phyloP scores from a whole-genome alignment of 2,329 filamentous ascomycete species.

The Biscogniauxia mediterranea region DNA sequence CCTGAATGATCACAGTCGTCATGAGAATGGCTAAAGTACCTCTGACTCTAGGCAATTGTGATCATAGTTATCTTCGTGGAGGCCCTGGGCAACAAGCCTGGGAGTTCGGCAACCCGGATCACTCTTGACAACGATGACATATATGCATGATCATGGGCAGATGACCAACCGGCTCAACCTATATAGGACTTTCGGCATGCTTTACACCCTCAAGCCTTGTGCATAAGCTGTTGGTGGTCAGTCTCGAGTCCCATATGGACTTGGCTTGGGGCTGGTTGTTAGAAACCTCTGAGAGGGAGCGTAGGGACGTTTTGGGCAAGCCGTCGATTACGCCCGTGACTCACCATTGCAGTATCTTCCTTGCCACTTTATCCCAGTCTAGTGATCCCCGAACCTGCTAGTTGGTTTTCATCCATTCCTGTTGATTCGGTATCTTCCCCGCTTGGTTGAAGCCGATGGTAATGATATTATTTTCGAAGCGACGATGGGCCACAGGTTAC shows the following conservation, averaged over 20 bases:
- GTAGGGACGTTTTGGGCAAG: not conserved
- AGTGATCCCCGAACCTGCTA: not conserved
- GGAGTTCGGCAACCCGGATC: not conserved
- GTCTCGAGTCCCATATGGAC: not conserved
- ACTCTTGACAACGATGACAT: not conserved
- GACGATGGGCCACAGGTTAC: not conserved
- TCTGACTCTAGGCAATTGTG: not conserved
- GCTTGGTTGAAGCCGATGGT: not conserved
- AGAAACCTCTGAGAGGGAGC: not conserved
- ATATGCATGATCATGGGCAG: not conserved
- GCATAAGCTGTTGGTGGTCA: not conserved
- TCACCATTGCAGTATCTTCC: slow-evolving; percentile 2
- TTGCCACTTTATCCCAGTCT: not conserved
- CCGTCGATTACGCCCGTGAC: not conserved
- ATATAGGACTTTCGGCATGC: not conserved
- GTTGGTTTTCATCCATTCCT: not conserved
- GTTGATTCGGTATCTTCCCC: not conserved
- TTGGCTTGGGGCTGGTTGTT: not conserved
- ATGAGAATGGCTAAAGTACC: not conserved
- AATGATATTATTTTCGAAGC: not conserved
- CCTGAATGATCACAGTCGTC: no score
- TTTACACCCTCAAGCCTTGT: not conserved
- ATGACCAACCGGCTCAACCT: not conserved
- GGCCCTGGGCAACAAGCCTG: no score
- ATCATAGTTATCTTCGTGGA: not conserved